phyloP scores from a whole-genome alignment of 2,329 filamentous ascomycete genomes.

The Teratosphaeria viscida region DNA sequence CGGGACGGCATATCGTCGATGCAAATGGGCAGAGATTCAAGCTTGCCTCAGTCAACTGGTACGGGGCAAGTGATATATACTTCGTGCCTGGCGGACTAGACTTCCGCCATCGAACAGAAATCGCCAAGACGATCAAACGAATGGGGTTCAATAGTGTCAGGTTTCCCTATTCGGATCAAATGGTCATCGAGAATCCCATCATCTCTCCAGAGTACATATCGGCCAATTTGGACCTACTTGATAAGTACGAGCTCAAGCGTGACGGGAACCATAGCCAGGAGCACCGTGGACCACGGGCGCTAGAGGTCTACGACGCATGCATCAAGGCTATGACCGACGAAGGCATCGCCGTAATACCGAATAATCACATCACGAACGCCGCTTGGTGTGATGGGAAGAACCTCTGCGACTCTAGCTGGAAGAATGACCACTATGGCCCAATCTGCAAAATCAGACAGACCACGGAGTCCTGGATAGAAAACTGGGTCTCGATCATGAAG shows the following conservation, averaged over 20 bases:
- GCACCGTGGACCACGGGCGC: conserved; percentile 37
- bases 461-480: conserved; percentile 53
- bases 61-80: conserved; percentile 57
- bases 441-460: conserved; percentile 53
- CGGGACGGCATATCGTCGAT: conserved; percentile 53
- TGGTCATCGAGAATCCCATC: conserved; percentile 51
- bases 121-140: conserved; percentile 48
- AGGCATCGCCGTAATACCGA: conserved; percentile 55
- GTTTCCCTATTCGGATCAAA: conserved; percentile 58
- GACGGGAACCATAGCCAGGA: conserved; percentile 4
- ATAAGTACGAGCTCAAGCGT: conserved; percentile 10
- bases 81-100: conserved; percentile 56
- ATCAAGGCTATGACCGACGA: conserved; percentile 50
- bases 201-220: conserved; percentile 42
- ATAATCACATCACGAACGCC: conserved; percentile 60
- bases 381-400: conserved; percentile 61
- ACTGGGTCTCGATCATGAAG: conserved; percentile 56
- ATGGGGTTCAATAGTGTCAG: conserved; percentile 63
- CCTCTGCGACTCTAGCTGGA: conserved; percentile 57
- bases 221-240: conserved; percentile 50
- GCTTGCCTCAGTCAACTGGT: conserved; percentile 59
- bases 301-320: conserved; percentile 53
- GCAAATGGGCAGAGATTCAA: conserved; percentile 47
- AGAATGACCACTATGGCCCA: conserved; percentile 51
- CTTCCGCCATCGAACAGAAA: conserved; percentile 49